These are phyloP conservation scores for Daedalea quercina DNA, from an alignment of 768 basidiomycete species.

Conservation along the genomic window DNA sequence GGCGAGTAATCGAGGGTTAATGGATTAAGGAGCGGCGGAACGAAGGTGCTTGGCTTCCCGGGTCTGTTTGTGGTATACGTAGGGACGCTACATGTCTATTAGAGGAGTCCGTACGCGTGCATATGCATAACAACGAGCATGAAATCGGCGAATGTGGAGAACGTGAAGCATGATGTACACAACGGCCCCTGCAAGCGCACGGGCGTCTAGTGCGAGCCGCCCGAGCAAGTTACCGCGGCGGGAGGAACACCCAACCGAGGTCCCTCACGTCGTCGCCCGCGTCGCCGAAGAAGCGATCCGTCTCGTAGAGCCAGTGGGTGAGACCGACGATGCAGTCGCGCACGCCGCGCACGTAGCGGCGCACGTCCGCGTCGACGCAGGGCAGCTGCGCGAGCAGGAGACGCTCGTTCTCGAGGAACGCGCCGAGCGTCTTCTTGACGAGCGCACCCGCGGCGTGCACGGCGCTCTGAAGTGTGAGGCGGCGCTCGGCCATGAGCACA, in stretches of 20 bases:
- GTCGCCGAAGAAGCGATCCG: slow-evolving; percentile 51
- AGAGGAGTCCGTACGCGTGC: no score
- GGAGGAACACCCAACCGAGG: slow-evolving; percentile 58
- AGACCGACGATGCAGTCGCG: slow-evolving; percentile 50
- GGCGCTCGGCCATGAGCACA: slow-evolving; percentile 38
- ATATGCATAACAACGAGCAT: no score
- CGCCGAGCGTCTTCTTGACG: slow-evolving; percentile 31
- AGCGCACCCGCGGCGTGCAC: slow-evolving; percentile 33
- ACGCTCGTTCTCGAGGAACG: slow-evolving; percentile 24
- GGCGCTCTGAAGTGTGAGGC: slow-evolving; percentile 44
- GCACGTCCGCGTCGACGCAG: slow-evolving; percentile 21
- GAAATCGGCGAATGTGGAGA: no score
- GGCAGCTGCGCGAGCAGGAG: slow-evolving; percentile 1
- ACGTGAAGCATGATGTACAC: no score
- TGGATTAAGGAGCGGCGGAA: no score
- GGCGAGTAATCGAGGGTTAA: no score
- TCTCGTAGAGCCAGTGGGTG: slow-evolving; percentile 64
- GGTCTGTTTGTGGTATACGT: no score
- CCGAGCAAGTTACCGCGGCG: neutral
- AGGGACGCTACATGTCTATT: no score
- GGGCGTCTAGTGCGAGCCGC: no score
- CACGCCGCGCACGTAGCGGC: slow-evolving; percentile 40
- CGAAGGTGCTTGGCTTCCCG: no score
- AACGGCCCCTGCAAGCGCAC: no score
- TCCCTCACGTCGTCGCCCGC: slow-evolving; percentile 50